Percentiles rank a stretch among this genome's conserved stretches.
phyloP scores from a whole-genome alignment of 2,329 filamentous ascomycete species.

The Westerdykella aurantiaca region DNA sequence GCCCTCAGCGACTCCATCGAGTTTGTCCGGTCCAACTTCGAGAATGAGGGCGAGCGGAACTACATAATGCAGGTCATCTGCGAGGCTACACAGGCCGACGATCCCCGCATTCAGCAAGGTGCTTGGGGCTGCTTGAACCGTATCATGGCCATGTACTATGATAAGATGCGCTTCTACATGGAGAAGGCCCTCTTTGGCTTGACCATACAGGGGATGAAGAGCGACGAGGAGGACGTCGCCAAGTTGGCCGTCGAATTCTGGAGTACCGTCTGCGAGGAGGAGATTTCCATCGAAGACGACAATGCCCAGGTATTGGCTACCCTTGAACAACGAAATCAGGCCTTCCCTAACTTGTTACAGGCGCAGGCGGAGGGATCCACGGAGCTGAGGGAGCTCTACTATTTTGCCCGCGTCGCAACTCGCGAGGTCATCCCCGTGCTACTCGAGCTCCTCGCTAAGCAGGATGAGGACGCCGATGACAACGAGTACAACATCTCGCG shows the following conservation, averaged over 20 bases:
- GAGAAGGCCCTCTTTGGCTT: constrained; percentile 98
- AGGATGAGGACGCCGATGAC: constrained; percentile 93
- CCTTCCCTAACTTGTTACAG: constrained; percentile 29
- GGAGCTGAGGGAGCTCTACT: constrained; percentile 87
- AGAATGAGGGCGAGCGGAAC: constrained; percentile 97
- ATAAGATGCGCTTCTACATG: constrained; percentile 99
- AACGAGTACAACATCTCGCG: constrained; percentile 97
- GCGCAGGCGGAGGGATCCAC: constrained; percentile 66
- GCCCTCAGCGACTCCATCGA: constrained; percentile 94
- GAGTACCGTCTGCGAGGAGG: constrained; percentile 99
- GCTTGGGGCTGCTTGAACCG: constrained; percentile 96
- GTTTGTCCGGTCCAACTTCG: constrained; percentile 97
- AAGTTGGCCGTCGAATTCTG: constrained; percentile 99
- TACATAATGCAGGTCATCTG: constrained; percentile 99
- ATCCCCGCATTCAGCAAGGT: constrained; percentile 87
- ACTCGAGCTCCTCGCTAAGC: constrained; percentile 82
- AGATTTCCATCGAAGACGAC: constrained; percentile 96
- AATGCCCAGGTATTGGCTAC: constrained; percentile 65
- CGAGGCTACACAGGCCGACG: constrained; percentile 91
- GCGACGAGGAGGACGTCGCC: constrained; percentile 91
- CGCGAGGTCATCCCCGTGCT: constrained; percentile 92
- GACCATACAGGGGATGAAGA: constrained; percentile 98
- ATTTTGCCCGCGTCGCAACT: constrained; percentile 89
- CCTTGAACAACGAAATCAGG: constrained; percentile 9
- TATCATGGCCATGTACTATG: constrained; percentile 98